Evolutionary conservation across 2,329 filamentous ascomycete genomes (phyloP).

Genomic region (Thermothelomyces thermophilus): DNA sequence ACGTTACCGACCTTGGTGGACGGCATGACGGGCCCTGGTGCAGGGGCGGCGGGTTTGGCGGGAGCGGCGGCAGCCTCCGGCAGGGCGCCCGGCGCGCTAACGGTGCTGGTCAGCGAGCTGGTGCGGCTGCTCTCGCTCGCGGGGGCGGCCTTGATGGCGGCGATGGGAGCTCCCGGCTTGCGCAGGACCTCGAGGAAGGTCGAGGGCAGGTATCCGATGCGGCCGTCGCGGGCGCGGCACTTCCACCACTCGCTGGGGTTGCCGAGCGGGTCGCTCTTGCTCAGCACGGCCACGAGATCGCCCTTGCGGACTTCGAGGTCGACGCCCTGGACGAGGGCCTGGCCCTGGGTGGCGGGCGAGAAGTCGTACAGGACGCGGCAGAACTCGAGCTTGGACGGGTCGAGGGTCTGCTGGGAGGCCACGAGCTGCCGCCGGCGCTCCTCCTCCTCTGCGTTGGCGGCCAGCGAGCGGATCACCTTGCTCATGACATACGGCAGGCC

Average conservation of each 20-base stretch:
- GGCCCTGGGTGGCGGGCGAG: conserved; percentile 58
- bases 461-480: conserved; percentile 83
- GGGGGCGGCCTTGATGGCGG: conserved; percentile 44
- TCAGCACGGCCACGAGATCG: conserved; percentile 87
- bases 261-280: conserved; percentile 86
- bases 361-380: conserved; percentile 95
- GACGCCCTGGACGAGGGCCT: conserved; percentile 58
- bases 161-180: conserved; percentile 44
- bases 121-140: conserved; percentile 40
- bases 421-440: conserved; percentile 52
- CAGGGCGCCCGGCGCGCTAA: conserved; percentile 22
- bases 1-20: conserved; percentile 46
- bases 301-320: conserved; percentile 92
- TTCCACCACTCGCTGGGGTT: conserved; percentile 96
- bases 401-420: conserved; percentile 47
- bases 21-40: conserved; percentile 26
- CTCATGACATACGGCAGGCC: conserved; percentile 95
- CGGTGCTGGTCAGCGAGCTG: conserved; percentile 45
- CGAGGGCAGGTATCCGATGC: conserved; percentile 84
- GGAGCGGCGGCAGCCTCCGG: conserved; percentile 4
- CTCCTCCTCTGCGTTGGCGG: conserved; percentile 78
- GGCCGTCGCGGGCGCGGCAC: conserved; percentile 81
- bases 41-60: conserved; percentile 24
- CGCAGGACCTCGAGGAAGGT: conserved; percentile 78
- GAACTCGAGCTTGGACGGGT: conserved; percentile 90